phyloP scores from a whole-genome alignment of 2,329 filamentous ascomycete genomes.

The Penicillium sp. region DNA sequence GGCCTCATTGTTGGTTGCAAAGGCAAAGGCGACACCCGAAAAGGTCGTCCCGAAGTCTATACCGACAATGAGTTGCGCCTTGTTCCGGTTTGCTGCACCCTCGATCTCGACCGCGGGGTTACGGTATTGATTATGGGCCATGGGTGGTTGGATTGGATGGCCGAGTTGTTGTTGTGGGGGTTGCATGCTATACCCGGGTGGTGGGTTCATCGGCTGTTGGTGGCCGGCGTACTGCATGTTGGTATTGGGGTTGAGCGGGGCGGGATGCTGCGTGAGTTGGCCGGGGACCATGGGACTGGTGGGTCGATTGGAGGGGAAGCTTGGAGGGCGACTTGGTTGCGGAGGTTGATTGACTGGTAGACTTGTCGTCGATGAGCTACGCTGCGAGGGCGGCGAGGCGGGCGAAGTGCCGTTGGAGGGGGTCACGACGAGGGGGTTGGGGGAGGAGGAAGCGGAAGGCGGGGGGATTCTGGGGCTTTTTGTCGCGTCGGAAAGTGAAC shows the following conservation, averaged over 20 bases:
- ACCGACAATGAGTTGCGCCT: conserved; percentile 96
- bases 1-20: conserved; percentile 93
- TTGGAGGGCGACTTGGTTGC: conserved; percentile 60
- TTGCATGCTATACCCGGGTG: conserved; percentile 52
- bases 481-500: conserved; percentile 54
- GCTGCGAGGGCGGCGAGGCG: conserved; percentile 43
- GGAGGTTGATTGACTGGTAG: conserved; percentile 49
- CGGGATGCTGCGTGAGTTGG: conserved; percentile 50
- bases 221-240: conserved; percentile 49
- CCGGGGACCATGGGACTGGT: conserved; percentile 56
- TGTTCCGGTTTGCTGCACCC: conserved; percentile 82
- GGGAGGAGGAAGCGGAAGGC: conserved; percentile 37
- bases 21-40: conserved; percentile 91
- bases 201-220: conserved; percentile 44
- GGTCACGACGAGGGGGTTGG: conserved; percentile 39
- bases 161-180: conserved; percentile 29
- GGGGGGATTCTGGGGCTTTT: conserved; percentile 44
- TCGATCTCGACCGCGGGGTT: conserved; percentile 69
- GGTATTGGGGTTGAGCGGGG: conserved; percentile 59
- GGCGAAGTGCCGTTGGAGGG: conserved; percentile 39
- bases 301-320: conserved; percentile 60
- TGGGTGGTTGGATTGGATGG: conserved; percentile 33
- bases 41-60: conserved; percentile 99
- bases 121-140: conserved; percentile 37
- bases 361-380: conserved; percentile 54